Evolutionary conservation across 1,139 yeast genomes (phyloP).

Genomic region (Scheffersomyces parashehatae): DNA sequence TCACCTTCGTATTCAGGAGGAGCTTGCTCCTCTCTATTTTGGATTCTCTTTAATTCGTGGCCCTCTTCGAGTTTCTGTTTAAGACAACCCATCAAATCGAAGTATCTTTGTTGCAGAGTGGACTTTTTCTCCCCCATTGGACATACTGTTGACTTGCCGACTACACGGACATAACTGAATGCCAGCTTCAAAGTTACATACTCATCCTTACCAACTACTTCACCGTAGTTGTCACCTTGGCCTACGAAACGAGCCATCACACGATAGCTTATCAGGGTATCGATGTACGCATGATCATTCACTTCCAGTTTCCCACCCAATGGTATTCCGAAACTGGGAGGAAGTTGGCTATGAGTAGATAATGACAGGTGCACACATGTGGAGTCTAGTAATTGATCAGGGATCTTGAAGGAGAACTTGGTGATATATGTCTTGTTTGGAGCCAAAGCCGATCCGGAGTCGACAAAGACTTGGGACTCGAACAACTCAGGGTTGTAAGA

Average conservation of each 20-base stretch:
- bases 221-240: conserved; percentile 10
- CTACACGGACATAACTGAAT: not conserved
- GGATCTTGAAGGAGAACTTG: conserved; percentile 15
- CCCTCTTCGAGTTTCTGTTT: not conserved
- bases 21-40: not conserved
- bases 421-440: conserved; percentile 2
- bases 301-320: not conserved
- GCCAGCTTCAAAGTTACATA: not conserved
- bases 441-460: not conserved
- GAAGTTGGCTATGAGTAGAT: conserved; percentile 10
- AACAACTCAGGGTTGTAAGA: conserved; percentile 9
- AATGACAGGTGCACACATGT: conserved; percentile 13
- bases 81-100: not conserved
- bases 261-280: conserved; percentile 9
- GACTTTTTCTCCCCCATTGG: conserved; percentile 3
- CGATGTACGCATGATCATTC: conserved; percentile 10
- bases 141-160: not conserved
- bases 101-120: not conserved
- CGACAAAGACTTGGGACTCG: conserved; percentile 9
- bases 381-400: conserved; percentile 12
- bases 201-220: not conserved
- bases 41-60: not conserved
- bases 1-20: conserved; percentile 1
- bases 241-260: conserved; percentile 15
- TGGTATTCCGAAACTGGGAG: not conserved